A percentile compares a stretch with the other conserved stretches of the same genome.
phyloP scores from a whole-genome alignment of 73 alveolate species.

The Paramecium sexaurelia region DNA sequence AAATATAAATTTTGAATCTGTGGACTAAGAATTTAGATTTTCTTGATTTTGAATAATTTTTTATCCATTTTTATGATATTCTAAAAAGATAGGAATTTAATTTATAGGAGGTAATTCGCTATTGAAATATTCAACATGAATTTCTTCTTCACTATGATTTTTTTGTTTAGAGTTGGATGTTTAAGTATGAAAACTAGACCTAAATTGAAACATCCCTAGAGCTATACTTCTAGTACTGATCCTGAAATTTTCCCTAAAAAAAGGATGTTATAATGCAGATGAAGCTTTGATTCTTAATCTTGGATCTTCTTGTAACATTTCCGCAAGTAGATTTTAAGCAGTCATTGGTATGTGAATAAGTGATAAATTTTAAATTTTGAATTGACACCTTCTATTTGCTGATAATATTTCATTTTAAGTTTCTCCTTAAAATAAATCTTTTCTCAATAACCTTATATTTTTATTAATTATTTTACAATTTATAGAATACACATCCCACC shows the following conservation, averaged over 20 bases:
- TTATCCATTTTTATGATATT: background rate
- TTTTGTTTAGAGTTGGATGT: background rate
- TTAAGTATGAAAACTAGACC: background rate
- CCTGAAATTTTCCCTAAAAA: conserved; percentile 21
- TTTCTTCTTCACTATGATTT: background rate
- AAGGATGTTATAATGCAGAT: conserved; percentile 77
- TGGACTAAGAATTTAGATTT: background rate
- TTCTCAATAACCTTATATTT: background rate
- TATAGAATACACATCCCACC: conserved; percentile 53
- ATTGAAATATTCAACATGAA: background rate
- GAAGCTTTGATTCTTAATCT: conserved; percentile 80
- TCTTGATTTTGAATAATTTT: background rate
- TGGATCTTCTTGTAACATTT: conserved; percentile 80
- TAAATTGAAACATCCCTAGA: background rate
- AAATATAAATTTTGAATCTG: background rate
- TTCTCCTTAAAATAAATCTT: conserved; percentile 18
- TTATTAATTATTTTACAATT: background rate
- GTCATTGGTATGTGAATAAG: background rate
- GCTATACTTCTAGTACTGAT: background rate
- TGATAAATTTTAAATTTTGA: background rate
- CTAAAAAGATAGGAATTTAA: background rate
- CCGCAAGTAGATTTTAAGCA: conserved; percentile 67
- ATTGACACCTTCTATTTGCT: background rate
- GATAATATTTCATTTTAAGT: background rate
- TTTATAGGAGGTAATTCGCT: conserved; percentile 10